These are phyloP conservation scores for Fusarium brevicatenulatum DNA, from an alignment of 2,329 filamentous ascomycete species.

Conservation along the genomic window DNA sequence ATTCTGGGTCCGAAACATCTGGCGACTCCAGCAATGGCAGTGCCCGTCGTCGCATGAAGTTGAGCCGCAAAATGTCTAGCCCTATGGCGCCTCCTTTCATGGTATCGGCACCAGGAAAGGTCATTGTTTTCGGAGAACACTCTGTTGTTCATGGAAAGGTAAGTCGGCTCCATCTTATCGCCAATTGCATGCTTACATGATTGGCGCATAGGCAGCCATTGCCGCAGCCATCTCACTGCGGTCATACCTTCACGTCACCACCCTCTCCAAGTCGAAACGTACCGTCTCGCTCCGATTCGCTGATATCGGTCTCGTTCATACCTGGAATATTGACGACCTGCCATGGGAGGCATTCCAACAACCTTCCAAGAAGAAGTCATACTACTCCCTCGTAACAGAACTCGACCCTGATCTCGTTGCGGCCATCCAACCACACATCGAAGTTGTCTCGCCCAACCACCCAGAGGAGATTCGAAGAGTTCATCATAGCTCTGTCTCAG, in stretches of 20 bases:
- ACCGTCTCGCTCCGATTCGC: conserved; percentile 90
- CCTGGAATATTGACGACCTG: conserved; percentile 92
- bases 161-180: conserved; percentile 21
- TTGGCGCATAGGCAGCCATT: conserved; percentile 75
- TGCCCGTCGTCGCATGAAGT: conserved; percentile 51
- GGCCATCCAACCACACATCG: conserved; percentile 83
- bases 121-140: conserved; percentile 98
- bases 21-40: conserved; percentile 48
- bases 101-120: conserved; percentile 97
- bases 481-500: conserved; percentile 81
- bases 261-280: conserved; percentile 89
- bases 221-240: conserved; percentile 94
- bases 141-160: conserved; percentile 98
- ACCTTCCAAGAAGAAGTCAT: conserved; percentile 89
- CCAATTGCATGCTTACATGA: conserved; percentile 32
- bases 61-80: conserved; percentile 67
- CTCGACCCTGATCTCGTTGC: conserved; percentile 85
- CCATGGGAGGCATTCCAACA: conserved; percentile 87
- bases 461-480: conserved; percentile 82
- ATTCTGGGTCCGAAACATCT: conserved; percentile 42
- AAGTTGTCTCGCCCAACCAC: conserved; percentile 72
- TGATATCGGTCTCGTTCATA: conserved; percentile 89
- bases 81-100: conserved; percentile 90
- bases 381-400: conserved; percentile 87
- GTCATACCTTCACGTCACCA: conserved; percentile 95